Evolutionary conservation across 2,329 filamentous ascomycete genomes (phyloP), one percentile per base, ranked within the genome.

Genomic region (Colletotrichum cuscutae): DNA sequence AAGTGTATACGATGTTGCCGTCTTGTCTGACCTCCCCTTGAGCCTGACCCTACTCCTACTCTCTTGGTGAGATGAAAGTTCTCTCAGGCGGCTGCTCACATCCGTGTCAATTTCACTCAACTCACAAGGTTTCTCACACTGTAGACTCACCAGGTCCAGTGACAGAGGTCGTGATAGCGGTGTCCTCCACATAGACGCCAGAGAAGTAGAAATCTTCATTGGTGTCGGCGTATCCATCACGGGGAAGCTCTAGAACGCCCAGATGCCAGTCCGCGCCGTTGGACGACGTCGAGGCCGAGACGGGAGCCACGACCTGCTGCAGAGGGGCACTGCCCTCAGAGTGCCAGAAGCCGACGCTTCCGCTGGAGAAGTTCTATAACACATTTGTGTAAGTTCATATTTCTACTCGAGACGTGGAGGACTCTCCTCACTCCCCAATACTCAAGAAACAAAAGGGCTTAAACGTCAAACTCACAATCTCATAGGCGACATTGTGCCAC

Each of bases 401-500:
- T 11, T 35, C 19, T 9, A 4, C n/a, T 4, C 5, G 2, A 5
- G 15, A 46, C 19, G 1, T 37, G 13, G 5, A 1, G 13, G 3
- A 3, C 35, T 15, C 7, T 12, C 24, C 1, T 15, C 5, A 3
- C n/a, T n/a, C 49, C n/a, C 9, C 24, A 71, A 19, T 24, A 7
- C 15, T 5, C 7, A 30, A 4, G 1, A 52, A 6, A 32, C 37
- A 28, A 2, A 42, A 11, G 46, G 49, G 35, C 22, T 42, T 7
- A 1, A 13, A 54, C n/a, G 22, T 22, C 5, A 19, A 13, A 79
- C 82, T 72, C 75, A 86, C 85, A 73, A 94, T 93, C 79, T 91
- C 91, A 78, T 94, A 94, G 60, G 92, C 92, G 77, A 94, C 86
- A 79, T 95, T 95, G 81, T 94, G 92, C 92, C 92, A 94, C 12